Conservation (phyloP, 805 yeast genomes). For the Wickerhamiella cacticola region DNA sequence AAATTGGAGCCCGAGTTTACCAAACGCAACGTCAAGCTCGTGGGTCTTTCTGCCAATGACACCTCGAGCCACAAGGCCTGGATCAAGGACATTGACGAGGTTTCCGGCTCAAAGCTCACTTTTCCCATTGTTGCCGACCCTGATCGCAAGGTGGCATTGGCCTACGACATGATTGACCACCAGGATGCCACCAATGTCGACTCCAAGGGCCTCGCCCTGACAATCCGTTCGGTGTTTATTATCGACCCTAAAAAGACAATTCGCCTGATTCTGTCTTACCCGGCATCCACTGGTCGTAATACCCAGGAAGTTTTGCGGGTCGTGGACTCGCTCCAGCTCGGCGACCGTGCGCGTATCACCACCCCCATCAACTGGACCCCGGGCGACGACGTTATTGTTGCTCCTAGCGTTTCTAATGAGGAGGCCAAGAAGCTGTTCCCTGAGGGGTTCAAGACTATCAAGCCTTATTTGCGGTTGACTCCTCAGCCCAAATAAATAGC, state of each 20-base stretch:
- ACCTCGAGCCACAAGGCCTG: conserved; percentile 73
- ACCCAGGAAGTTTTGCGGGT: conserved; percentile 87
- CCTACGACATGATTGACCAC: conserved; percentile 81
- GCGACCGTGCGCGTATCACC: conserved; percentile 77
- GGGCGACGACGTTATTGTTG: conserved; percentile 89
- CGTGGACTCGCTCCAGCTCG: conserved; percentile 76
- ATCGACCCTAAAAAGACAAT: conserved; percentile 88
- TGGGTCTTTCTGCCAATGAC: conserved; percentile 83
- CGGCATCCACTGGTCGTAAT: conserved; percentile 93
- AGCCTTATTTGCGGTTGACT: conserved; percentile 82
- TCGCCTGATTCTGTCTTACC: conserved; percentile 78
- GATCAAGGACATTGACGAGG: conserved; percentile 89
- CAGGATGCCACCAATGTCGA: conserved; percentile 68
- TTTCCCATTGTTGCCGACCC: conserved; percentile 92
- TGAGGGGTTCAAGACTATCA: conserved; percentile 69
- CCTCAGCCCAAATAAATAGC: conserved; percentile 21
- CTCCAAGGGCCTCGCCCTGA: conserved; percentile 64
- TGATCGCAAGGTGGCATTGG: conserved; percentile 67
- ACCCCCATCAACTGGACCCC: conserved; percentile 90
- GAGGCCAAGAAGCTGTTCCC: conserved; percentile 80
- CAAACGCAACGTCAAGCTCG: conserved; percentile 74
- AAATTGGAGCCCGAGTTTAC: conserved; percentile 82
- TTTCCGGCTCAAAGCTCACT: conserved; percentile 58
- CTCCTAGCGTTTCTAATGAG: conserved; percentile 75
- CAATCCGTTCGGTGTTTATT: conserved; percentile 87